phyloP scores from a whole-genome alignment of 1,139 yeast genomes.

The Lodderomyces orthopsilosis region DNA sequence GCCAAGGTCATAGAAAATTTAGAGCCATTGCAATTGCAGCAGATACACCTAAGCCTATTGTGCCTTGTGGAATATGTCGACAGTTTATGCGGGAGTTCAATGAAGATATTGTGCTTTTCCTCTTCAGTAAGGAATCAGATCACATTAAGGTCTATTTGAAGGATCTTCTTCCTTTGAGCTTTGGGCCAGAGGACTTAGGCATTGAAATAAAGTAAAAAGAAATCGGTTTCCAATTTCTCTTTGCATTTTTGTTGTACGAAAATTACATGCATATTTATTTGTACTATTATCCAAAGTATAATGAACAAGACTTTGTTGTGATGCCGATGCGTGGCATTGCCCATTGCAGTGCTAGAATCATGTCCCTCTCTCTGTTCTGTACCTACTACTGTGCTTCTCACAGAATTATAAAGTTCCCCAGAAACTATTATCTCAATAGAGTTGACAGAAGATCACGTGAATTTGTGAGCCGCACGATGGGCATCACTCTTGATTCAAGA shows the following conservation, averaged over 20 bases:
- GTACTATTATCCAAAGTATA: no score
- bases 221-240: neutral
- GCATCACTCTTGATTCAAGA: slow-evolving; percentile 20
- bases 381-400: no score
- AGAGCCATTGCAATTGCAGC: slow-evolving; percentile 71
- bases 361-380: no score
- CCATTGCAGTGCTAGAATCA: no score
- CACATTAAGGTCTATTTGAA: slow-evolving; percentile 42
- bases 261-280: no score
- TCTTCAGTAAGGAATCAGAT: slow-evolving; percentile 57
- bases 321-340: no score
- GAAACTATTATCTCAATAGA: no score
- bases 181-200: slow-evolving; percentile 76
- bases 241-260: no score
- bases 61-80: slow-evolving; percentile 95
- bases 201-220: neutral
- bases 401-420: no score
- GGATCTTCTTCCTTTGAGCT: slow-evolving; percentile 77
- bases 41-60: slow-evolving; percentile 56
- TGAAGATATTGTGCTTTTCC: slow-evolving; percentile 49
- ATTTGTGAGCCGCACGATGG: slow-evolving; percentile 37
- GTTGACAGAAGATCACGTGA: no score
- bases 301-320: no score
- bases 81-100: slow-evolving; percentile 83
- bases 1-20: slow-evolving; percentile 45